Percentiles rank a stretch among this genome's conserved stretches.
phyloP scores from a whole-genome alignment of 306 rosid species.

The Ziziphus jujuba region DNA sequence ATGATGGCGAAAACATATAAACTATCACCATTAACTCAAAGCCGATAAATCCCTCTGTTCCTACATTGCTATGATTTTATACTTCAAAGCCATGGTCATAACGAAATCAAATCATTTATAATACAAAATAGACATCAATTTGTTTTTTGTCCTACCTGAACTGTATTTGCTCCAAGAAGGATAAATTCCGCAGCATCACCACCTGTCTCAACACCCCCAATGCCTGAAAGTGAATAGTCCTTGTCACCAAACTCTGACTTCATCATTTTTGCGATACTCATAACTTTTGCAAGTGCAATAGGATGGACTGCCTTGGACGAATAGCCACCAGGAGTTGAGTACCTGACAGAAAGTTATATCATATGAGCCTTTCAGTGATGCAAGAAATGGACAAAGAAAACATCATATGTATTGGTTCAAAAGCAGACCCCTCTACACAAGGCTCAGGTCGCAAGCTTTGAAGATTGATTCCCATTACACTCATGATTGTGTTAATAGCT shows the following conservation, averaged over 20 bases:
- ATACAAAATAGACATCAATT: not conserved
- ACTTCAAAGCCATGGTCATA: not conserved
- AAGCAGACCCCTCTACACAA: constrained; percentile 90
- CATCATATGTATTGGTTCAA: constrained; percentile 18
- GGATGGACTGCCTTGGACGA: constrained; percentile 98
- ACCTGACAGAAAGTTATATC: constrained; percentile 48
- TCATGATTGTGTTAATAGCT: constrained; percentile 95
- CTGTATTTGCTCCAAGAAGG: constrained; percentile 92
- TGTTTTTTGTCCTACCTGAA: constrained; percentile 59
- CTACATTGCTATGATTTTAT: not conserved
- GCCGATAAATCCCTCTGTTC: not conserved
- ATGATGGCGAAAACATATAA: too few relatives aligned
- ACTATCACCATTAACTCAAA: not conserved
- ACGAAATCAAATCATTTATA: not conserved
- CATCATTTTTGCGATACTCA: constrained; percentile 92
- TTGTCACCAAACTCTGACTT: constrained; percentile 65
- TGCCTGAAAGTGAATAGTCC: constrained; percentile 73
- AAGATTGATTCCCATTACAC: constrained; percentile 98
- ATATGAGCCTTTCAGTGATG: constrained; percentile 17
- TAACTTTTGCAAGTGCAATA: constrained; percentile 93
- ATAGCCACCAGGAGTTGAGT: constrained; percentile 98
- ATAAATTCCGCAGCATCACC: constrained; percentile 93
- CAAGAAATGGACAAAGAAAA: constrained; percentile 24
- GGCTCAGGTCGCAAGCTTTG: constrained; percentile 88
- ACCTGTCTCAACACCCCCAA: constrained; percentile 95